Evolutionary conservation across 768 basidiomycete genomes (phyloP).

Genomic region (Sporobolomyces phaffii): DNA sequence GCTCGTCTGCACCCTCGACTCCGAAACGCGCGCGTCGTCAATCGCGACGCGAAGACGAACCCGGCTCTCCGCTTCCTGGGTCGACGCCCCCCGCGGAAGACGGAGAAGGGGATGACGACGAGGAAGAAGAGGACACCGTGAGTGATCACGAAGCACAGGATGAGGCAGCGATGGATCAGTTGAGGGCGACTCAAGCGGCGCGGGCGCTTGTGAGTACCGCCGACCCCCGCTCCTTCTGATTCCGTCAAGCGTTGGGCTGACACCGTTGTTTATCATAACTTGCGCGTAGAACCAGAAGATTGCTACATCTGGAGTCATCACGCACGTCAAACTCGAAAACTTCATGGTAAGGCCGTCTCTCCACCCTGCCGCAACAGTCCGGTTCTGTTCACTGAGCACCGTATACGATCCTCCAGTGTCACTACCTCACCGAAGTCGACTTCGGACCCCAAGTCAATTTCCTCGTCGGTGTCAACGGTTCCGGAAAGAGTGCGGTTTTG

Average conservation of each 20-base stretch:
- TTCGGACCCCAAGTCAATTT: slow-evolving; percentile 96
- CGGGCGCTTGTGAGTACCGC: no score
- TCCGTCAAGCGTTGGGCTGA: no score
- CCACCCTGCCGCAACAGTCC: background rate
- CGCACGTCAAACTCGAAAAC: slow-evolving; percentile 57
- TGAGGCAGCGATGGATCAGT: slow-evolving; percentile 43
- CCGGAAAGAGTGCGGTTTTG: slow-evolving; percentile 47
- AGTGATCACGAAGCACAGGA: slow-evolving; percentile 25
- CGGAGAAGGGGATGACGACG: slow-evolving; percentile 13
- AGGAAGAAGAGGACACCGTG: background rate
- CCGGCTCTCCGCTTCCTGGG: slow-evolving; percentile 1
- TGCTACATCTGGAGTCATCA: slow-evolving; percentile 82
- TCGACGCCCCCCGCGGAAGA: slow-evolving; percentile 36
- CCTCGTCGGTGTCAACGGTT: slow-evolving; percentile 64
- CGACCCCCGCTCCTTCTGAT: no score
- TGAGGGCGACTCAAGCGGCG: slow-evolving; percentile 36
- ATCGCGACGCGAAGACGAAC: background rate
- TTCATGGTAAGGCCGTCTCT: slow-evolving; percentile 24
- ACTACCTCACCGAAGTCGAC: slow-evolving; percentile 56
- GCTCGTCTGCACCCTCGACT: background rate
- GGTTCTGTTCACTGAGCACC: no score
- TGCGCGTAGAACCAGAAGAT: slow-evolving; percentile 59
- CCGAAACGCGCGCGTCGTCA: background rate
- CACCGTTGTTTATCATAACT: no score
- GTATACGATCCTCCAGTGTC: no score